These are phyloP conservation scores for Solidago caesia DNA, from an alignment of 129 eudicot species.

Conservation along the genomic window DNA sequence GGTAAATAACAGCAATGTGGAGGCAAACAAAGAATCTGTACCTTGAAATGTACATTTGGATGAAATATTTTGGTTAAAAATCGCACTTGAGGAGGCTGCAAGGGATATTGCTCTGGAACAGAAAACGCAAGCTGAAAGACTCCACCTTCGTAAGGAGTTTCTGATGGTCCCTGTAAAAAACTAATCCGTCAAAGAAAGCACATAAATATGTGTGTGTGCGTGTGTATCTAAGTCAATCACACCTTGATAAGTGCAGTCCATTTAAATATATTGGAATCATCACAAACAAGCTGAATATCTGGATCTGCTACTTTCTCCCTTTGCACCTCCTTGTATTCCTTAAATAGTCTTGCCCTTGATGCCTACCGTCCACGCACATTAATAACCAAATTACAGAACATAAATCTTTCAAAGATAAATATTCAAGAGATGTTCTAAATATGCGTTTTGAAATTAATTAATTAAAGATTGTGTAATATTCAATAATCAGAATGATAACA, in stretches of 20 bases:
- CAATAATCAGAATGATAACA: too few relatives aligned
- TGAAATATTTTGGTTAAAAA: slow-evolving; percentile 94
- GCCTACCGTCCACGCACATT: slow-evolving; percentile 46
- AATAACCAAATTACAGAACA: not conserved
- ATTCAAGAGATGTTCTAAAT: not conserved
- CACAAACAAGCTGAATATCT: slow-evolving; percentile 97
- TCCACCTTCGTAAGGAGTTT: slow-evolving; percentile 95
- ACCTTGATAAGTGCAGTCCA: slow-evolving; percentile 99
- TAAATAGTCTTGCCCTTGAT: slow-evolving; percentile 95
- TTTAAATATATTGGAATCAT: slow-evolving; percentile 85
- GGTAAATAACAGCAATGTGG: not conserved
- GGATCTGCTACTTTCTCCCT: slow-evolving; percentile 92
- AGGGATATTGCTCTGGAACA: slow-evolving; percentile 96
- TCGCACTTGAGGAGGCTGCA: slow-evolving; percentile 99
- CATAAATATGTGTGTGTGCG: not conserved
- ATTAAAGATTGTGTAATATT: too few relatives aligned
- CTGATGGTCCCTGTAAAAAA: slow-evolving; percentile 81
- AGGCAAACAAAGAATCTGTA: slow-evolving; percentile 11
- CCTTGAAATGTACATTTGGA: slow-evolving; percentile 99
- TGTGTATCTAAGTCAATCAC: not conserved
- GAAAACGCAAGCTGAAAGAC: slow-evolving; percentile 96
- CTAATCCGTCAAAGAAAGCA: slow-evolving; percentile 1
- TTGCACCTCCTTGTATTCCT: slow-evolving; percentile 96
- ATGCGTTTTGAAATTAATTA: not conserved
- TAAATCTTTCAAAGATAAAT: too few relatives aligned